phyloP scores from a whole-genome alignment of 768 basidiomycete species.

The Scleroderma bovista region DNA sequence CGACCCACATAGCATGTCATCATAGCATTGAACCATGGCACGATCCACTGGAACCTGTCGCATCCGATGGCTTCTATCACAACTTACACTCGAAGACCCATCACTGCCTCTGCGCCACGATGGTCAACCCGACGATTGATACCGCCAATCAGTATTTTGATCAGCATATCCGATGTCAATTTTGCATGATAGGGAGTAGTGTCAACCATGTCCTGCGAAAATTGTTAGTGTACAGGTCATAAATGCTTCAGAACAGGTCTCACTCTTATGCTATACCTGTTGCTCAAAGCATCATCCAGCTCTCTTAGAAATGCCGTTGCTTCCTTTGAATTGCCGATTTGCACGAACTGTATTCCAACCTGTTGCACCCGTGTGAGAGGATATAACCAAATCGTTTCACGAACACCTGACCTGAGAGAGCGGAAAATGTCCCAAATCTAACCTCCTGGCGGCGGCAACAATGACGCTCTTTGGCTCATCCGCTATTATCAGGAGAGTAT shows the following conservation, averaged over 20 bases:
- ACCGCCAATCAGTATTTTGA: slow-evolving; percentile 63
- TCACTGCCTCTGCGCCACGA: slow-evolving; percentile 21
- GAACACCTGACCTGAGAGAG: slow-evolving; percentile 41
- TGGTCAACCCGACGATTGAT: slow-evolving; percentile 52
- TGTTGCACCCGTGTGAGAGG: slow-evolving; percentile 17
- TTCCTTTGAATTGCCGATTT: slow-evolving; percentile 47
- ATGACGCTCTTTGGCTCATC: slow-evolving; percentile 50
- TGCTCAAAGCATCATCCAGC: slow-evolving; percentile 53
- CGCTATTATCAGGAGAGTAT: slow-evolving; percentile 24
- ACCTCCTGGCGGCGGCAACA: slow-evolving; percentile 39
- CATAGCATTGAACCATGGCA: not conserved
- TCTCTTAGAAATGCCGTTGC: slow-evolving; percentile 42
- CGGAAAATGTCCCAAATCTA: slow-evolving; percentile 49
- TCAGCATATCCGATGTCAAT: slow-evolving; percentile 43
- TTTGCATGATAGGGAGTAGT: slow-evolving; percentile 49
- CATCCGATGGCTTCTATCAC: not conserved
- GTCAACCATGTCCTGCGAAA: slow-evolving; percentile 60
- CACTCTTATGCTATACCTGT: slow-evolving; percentile 40
- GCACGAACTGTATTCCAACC: slow-evolving; percentile 69
- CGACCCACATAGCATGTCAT: not conserved
- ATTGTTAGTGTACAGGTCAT: not conserved
- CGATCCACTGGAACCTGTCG: not conserved
- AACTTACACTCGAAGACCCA: slow-evolving; percentile 1
- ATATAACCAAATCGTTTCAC: not conserved
- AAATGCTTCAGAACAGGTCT: slow-evolving; percentile 7